Evolutionary conservation across 2,329 filamentous ascomycete genomes (phyloP), one percentile per base, ranked within the genome.

Genomic region (Keithomyces neogunnii): DNA sequence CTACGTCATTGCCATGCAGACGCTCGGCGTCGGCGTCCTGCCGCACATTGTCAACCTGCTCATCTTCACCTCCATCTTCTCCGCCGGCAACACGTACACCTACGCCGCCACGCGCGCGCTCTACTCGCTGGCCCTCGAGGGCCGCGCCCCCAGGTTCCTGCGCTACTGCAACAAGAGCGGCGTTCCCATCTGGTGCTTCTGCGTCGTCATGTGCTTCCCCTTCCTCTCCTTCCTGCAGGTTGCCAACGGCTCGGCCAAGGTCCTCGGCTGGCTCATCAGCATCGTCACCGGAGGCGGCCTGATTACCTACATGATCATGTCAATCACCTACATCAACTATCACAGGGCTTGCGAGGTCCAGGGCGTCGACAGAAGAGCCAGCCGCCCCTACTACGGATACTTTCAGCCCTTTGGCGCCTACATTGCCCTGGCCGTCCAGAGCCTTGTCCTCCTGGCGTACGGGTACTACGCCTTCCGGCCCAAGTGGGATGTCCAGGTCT

Each of bases 261-360:
- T 76, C 1, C 69, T 82, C 11, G 75, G 61, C 52, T 82, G 76
- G 75, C 68, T 84, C 48, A 69, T 76, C 55, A 76, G 73, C 55
- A 68, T 84, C 6, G 74, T 81, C 62, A 82, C 78, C 5, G 79
- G 75, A 5, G 77, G 74, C 31, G 73, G 75, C 48, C 72, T 82
- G 57, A 82, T 85, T 63, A 80, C 83, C 68, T 85, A 81, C 64
- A 73, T 85, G 53, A 72, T 79, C 62, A 74, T 75, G 61, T 66
- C 66, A 55, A 55, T 72, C 47, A 73, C 72, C 29, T 79, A 73
- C 60, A 56, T 75, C 46, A 66, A 69, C 55, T 75, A 71, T 62
- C 69, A 78, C 65, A 71, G 72, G 28, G 82, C 81, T 42, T 73
- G 75, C 55, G 66, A 74, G 54, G 77, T 71, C 1, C 75, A 83